These are phyloP conservation scores for Aspergillus quadricinctus DNA, from an alignment of 2,329 filamentous ascomycete genomes.

Conservation along the genomic window DNA sequence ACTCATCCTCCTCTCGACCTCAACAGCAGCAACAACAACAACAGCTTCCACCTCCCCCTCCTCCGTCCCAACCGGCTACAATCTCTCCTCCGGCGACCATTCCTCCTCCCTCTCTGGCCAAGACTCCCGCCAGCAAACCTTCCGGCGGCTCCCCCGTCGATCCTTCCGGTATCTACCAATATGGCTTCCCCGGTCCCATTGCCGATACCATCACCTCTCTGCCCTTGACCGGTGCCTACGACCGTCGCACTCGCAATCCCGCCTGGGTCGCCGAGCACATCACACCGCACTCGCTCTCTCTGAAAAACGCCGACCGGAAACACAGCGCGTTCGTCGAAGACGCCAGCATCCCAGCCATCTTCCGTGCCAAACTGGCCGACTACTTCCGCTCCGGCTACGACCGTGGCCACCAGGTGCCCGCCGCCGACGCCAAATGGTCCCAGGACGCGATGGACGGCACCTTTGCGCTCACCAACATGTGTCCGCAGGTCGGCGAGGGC, in stretches of 20 bases:
- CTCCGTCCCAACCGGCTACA: constrained; percentile 34
- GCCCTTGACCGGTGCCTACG: constrained; percentile 80
- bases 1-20: constrained; percentile 49
- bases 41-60: constrained; percentile 27
- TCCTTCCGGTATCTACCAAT: constrained; percentile 72
- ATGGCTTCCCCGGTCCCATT: constrained; percentile 88
- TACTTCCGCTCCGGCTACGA: constrained; percentile 95
- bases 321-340: constrained; percentile 83
- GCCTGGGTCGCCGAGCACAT: constrained; percentile 97
- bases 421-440: constrained; percentile 93
- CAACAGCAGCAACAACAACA: constrained; percentile 23
- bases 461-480: constrained; percentile 94
- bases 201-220: constrained; percentile 73
- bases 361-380: constrained; percentile 85
- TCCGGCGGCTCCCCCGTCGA: constrained; percentile 54
- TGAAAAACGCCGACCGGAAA: constrained; percentile 74
- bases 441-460: constrained; percentile 94
- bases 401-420: constrained; percentile 92
- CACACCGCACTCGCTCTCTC: constrained; percentile 74
- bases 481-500: constrained; percentile 93
- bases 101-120: constrained; percentile 24
- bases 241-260: constrained; percentile 86
- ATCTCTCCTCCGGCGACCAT: constrained; percentile 26
- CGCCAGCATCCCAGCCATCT: constrained; percentile 70
- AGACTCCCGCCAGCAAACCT: constrained; percentile 17